Evolutionary conservation across 83 land plant genomes (phyloP).

Genomic region (Diphasiastrum complanatum): DNA sequence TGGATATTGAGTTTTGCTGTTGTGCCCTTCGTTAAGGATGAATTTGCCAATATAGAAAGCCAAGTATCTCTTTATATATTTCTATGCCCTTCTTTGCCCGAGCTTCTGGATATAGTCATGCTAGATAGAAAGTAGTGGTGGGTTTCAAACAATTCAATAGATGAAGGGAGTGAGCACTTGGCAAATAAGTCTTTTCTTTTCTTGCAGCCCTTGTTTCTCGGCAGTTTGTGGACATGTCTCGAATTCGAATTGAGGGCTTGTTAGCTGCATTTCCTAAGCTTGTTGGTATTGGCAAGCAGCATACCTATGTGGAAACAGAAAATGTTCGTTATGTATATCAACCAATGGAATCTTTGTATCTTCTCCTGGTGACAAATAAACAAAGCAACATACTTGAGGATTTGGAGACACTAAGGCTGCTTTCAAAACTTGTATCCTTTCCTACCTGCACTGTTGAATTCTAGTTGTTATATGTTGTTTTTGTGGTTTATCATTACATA

Average conservation of each 20-base stretch:
- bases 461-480: neutral
- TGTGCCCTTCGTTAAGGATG: too few relatives aligned
- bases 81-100: too few relatives aligned
- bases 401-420: constrained; percentile 78
- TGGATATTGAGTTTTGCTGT: too few relatives aligned
- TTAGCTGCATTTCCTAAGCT: constrained; percentile 97
- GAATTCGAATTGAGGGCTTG: constrained; percentile 88
- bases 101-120: neutral
- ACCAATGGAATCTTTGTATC: constrained; percentile 75
- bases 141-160: neutral
- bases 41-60: too few relatives aligned
- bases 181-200: neutral
- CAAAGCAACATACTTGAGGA: constrained; percentile 99
- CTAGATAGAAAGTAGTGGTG: neutral
- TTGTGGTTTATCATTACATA: neutral
- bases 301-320: constrained; percentile 94
- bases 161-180: neutral
- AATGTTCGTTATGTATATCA: constrained; percentile 99
- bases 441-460: constrained; percentile 14
- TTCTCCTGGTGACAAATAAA: constrained; percentile 86
- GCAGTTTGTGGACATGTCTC: constrained; percentile 92
- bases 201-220: constrained; percentile 87
- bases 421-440: constrained; percentile 81
- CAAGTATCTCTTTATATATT: too few relatives aligned
- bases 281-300: constrained; percentile 93